Base-by-base conservation (phyloP, 169 alveolate species). In the Plasmodium coatneyi region DNA sequence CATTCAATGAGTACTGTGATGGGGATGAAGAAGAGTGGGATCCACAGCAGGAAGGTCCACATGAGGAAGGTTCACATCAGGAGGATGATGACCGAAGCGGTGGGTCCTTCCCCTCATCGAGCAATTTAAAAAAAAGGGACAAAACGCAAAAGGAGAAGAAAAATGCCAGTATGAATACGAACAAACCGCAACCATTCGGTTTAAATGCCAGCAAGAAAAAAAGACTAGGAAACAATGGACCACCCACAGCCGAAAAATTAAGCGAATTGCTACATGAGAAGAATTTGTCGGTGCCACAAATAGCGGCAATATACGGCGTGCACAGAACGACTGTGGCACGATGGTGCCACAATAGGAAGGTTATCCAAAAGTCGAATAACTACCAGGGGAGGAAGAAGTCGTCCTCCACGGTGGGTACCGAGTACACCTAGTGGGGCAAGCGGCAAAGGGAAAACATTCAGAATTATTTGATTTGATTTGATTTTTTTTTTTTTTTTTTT, bases 311-410 rank as follows among this genome's bases (percentile, higher is more conserved):
- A 36, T 91, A 91, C 82, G 95, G 95, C 0, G 95, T 91, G 19
- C 95, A 91, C 39, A 91, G 95, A 81, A 91, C 95, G 25, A 91
- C 95, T 19, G 92, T 91, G 16, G 91, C 95, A 0, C 71, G 95
- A 7, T 91, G 95, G 95, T 91, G 95, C 36, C 83, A 91, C 66
- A 91, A 80, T 25, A 80, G 95, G 76, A 91, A 91, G 39, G 74
- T 91, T 80, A 91, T 82, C 54, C 84, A 80, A 70, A 81, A 91
- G 54, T 71, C 84, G 9, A 82, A 1, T 12, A 16, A 46, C 80
- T 82, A 56, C 54, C 91, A 71, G 16, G 92, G 95, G 30, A 70
- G 71, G 79, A 91, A 81, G 60, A 76, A 60, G 80, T 54, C 80
- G 9, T 30, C 91, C 25, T 19, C 60, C 14, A 82, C 6, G 46